Evolutionary conservation across 176 grass and related monocot species (phyloP).

Genomic region (Musa itinerans): DNA sequence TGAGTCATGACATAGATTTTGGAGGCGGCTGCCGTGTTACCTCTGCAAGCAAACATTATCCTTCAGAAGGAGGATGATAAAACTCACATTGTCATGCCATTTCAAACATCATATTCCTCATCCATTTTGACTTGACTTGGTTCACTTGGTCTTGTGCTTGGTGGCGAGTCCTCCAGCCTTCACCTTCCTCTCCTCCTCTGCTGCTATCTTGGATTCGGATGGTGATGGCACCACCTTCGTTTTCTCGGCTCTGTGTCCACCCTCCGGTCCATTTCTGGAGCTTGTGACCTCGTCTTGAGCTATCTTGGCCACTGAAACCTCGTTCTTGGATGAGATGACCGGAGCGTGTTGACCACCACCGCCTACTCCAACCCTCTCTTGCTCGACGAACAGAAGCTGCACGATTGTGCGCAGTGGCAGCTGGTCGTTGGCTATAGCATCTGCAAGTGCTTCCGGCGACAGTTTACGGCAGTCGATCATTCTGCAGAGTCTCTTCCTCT

Average conservation of each 20-base stretch:
- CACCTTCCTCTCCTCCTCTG: conserved; percentile 40
- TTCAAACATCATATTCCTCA: not conserved
- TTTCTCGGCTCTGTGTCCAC: conserved; percentile 21
- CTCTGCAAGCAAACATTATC: too few species aligned
- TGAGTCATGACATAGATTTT: too few species aligned
- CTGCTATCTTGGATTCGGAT: conserved; percentile 20
- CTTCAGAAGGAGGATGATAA: too few species aligned
- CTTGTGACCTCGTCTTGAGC: conserved; percentile 17
- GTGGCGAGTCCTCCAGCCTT: conserved; percentile 16
- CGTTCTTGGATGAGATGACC: conserved; percentile 6
- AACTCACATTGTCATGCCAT: too few species aligned
- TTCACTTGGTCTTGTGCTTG: conserved; percentile 6
- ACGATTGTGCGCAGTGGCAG: conserved; percentile 88
- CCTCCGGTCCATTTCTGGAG: conserved; percentile 24
- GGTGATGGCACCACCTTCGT: conserved; percentile 34
- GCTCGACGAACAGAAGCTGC: conserved; percentile 86
- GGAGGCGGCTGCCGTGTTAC: too few species aligned
- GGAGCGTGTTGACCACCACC: conserved; percentile 4
- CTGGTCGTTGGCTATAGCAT: conserved; percentile 66
- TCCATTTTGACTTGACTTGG: not conserved
- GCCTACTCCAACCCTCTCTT: conserved; percentile 32
- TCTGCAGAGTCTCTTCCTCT: conserved; percentile 72
- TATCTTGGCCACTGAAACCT: conserved; percentile 16
- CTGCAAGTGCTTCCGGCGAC: conserved; percentile 44
- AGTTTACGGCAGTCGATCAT: conserved; percentile 87